Base-by-base conservation (phyloP, 1,284 basidiomycete species). In the Irpex sp. region DNA sequence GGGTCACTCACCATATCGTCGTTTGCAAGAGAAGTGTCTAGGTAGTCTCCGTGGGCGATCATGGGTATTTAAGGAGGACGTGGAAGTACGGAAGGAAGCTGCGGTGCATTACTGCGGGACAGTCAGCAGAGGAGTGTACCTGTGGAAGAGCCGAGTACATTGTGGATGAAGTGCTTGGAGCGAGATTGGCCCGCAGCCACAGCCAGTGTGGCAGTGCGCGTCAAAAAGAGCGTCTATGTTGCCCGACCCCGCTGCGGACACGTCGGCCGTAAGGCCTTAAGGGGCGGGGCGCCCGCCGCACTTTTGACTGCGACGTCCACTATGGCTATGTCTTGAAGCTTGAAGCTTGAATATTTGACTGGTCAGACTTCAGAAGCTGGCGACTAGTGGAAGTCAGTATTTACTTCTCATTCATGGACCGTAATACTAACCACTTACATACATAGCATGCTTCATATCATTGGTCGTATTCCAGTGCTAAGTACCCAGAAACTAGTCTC, bases 1-100 rank as follows among this genome's bases (percentile, higher is more conserved):
- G 18, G 52, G 39, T 53, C 12, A 63, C 69, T 54, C 33, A 72
- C 71, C 70, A 72, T 70, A 58, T 59, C 45, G 61, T 60, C 45
- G 49, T 23, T n/a, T n/a, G 51, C 10, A 59, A 53, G 53, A 47
- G 53, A 35, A 37, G 12, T 49, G 37, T 63, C 47, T n/a, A 55
- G 60, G 63, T 19, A 61, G 54, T 64, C 63, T 5, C 62, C 61
- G 59, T 67, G 61, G 16, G 66, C 63, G 56, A 68, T 67, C 66
- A 69, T 69, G n/a, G 39, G 39, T 42, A 42, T 42, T 42, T 42
- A 42, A 42, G 39, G 39, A 9, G 39, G n/a, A 35, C 62, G 55
- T 45, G 48, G 28, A 56, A 49, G 60, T 63, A 64, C 61, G 64
- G 61, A 64, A 63, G 58, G 54, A 18, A 16, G 39, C 33, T 23